phyloP scores from a whole-genome alignment of 768 basidiomycete species.

The Boletus rubroflammeus region DNA sequence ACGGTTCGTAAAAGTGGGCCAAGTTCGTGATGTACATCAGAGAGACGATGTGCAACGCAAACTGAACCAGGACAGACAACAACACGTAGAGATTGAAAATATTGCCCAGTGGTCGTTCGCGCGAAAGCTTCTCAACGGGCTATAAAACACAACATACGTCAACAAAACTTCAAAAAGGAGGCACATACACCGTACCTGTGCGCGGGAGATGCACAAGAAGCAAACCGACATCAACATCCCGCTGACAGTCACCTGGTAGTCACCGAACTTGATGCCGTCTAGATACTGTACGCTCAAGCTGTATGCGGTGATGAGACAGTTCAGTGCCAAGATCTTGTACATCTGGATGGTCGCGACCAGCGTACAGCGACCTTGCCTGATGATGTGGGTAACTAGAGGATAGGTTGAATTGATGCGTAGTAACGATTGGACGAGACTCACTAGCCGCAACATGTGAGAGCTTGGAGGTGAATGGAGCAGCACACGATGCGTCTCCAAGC shows the following conservation, averaged over 20 bases:
- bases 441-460: slow-evolving; percentile 95
- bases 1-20: slow-evolving; percentile 75
- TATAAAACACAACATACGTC: slow-evolving; percentile 44
- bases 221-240: slow-evolving; percentile 95
- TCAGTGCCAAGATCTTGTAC: slow-evolving; percentile 98
- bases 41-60: slow-evolving; percentile 86
- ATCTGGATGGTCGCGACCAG: slow-evolving; percentile 98
- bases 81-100: slow-evolving; percentile 98
- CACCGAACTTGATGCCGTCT: slow-evolving; percentile 98
- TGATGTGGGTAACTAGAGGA: slow-evolving; percentile 86
- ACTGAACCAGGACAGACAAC: slow-evolving; percentile 87
- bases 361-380: slow-evolving; percentile 97
- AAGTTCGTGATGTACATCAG: slow-evolving; percentile 92
- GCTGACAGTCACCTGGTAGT: slow-evolving; percentile 96
- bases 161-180: neutral
- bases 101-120: slow-evolving; percentile 89
- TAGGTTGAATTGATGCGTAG: neutral
- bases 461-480: slow-evolving; percentile 98
- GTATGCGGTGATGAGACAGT: slow-evolving; percentile 98
- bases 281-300: slow-evolving; percentile 96
- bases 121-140: slow-evolving; percentile 95
- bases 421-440: slow-evolving; percentile 39
- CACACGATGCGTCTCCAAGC: slow-evolving; percentile 98
- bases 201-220: slow-evolving; percentile 96
- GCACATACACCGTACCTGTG: slow-evolving; percentile 62